These are phyloP conservation scores for Mycosphaerella sp. DNA, from an alignment of 2,329 filamentous ascomycete genomes.

Conservation along the genomic window DNA sequence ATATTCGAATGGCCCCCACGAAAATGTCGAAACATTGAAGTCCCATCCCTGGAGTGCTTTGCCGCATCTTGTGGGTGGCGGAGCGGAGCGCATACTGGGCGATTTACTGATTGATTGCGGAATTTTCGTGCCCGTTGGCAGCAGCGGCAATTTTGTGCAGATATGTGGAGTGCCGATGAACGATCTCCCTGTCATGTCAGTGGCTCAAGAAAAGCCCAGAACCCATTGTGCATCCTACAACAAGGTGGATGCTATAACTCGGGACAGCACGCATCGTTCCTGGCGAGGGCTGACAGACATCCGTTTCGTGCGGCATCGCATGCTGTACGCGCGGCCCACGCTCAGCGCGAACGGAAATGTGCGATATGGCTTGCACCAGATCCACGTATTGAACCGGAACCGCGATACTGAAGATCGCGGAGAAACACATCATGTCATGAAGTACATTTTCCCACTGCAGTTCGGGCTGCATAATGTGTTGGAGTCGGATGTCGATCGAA, in stretches of 20 bases:
- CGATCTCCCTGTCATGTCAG: slow-evolving; percentile 34
- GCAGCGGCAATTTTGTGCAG: slow-evolving; percentile 65
- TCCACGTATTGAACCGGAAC: slow-evolving; percentile 76
- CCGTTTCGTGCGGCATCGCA: slow-evolving; percentile 70
- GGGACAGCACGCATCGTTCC: background rate
- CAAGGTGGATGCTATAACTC: background rate
- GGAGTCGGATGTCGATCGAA: slow-evolving; percentile 58
- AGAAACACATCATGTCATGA: slow-evolving; percentile 67
- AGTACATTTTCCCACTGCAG: slow-evolving; percentile 89
- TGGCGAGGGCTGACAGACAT: slow-evolving; percentile 43
- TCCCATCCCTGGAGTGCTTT: slow-evolving; percentile 67
- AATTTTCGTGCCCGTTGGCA: slow-evolving; percentile 61
- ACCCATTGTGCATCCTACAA: background rate
- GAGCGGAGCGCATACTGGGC: slow-evolving; percentile 71
- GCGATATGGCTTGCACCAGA: slow-evolving; percentile 69
- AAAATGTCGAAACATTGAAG: slow-evolving; percentile 64
- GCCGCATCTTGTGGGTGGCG: slow-evolving; percentile 65
- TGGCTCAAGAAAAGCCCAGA: too few relatives aligned
- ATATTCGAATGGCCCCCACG: slow-evolving; percentile 59
- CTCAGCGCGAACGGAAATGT: slow-evolving; percentile 63
- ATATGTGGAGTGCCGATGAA: slow-evolving; percentile 64
- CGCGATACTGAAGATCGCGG: slow-evolving; percentile 42
- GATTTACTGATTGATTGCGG: slow-evolving; percentile 70
- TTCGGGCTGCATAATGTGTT: slow-evolving; percentile 93
- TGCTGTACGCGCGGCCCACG: slow-evolving; percentile 74